A percentile compares a stretch with the other conserved stretches of the same genome.
These are phyloP conservation scores for Colletotrichum neosansevieriae DNA, from an alignment of 2,329 filamentous ascomycete species.

Conservation along the genomic window DNA sequence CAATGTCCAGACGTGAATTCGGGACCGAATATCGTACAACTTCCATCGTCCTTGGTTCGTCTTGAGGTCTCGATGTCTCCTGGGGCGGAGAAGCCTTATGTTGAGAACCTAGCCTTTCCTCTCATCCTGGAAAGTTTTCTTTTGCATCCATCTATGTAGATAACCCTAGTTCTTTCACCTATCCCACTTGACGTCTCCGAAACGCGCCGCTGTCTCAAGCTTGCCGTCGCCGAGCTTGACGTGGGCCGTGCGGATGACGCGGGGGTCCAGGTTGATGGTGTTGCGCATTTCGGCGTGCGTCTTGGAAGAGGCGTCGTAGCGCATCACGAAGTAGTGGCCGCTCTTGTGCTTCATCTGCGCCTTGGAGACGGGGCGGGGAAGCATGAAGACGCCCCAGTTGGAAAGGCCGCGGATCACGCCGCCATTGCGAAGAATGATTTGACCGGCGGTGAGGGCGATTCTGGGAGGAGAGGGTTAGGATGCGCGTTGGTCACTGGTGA, in stretches of 20 bases:
- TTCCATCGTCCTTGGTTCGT: not conserved
- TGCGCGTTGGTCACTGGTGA: slow-evolving; percentile 13
- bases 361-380: slow-evolving; percentile 82
- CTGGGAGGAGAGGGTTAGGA: slow-evolving; percentile 56
- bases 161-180: slow-evolving; percentile 41
- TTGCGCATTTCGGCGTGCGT: slow-evolving; percentile 81
- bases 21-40: slow-evolving; percentile 34
- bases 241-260: slow-evolving; percentile 87
- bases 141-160: too few relatives aligned
- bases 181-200: slow-evolving; percentile 64
- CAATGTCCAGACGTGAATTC: slow-evolving; percentile 19
- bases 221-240: slow-evolving; percentile 84
- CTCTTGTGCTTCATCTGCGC: slow-evolving; percentile 86
- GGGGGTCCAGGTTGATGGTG: slow-evolving; percentile 85
- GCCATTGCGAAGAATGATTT: slow-evolving; percentile 82
- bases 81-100: not conserved
- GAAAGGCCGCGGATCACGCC: slow-evolving; percentile 92
- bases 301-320: slow-evolving; percentile 83
- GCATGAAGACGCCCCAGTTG: slow-evolving; percentile 94
- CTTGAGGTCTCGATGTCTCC: not conserved
- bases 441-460: slow-evolving; percentile 88
- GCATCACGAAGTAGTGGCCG: slow-evolving; percentile 98
- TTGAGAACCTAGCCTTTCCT: not conserved
- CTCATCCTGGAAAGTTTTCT: too few relatives aligned
- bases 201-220: slow-evolving; percentile 63